These are phyloP conservation scores for Mytilinidion resinicola DNA, from an alignment of 495 filamentous ascomycete species.

Conservation along the genomic window DNA sequence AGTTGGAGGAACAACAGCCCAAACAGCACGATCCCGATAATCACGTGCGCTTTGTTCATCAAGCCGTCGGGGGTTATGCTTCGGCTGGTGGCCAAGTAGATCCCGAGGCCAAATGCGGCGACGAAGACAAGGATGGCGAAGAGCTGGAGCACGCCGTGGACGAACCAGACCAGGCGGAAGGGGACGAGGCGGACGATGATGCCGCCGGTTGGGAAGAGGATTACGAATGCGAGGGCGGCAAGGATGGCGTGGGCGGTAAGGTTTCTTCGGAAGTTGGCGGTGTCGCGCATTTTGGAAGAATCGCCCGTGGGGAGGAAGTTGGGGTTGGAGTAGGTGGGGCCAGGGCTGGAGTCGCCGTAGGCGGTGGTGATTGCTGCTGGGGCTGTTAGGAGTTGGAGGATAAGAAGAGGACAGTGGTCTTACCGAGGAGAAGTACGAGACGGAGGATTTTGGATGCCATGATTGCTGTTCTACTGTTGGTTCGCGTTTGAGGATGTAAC, in stretches of 20 bases:
- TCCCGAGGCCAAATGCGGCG: constrained; percentile 25
- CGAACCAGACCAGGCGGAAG: constrained; percentile 17
- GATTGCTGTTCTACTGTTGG: too few relatives aligned
- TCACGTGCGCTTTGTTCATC: constrained; percentile 4
- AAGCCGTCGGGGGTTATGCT: too few relatives aligned
- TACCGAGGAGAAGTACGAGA: too few relatives aligned
- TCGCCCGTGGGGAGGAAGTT: too few relatives aligned
- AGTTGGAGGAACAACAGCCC: constrained; percentile 16
- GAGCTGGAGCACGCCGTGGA: constrained; percentile 24
- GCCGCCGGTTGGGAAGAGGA: constrained; percentile 29
- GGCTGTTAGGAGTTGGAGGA: too few relatives aligned
- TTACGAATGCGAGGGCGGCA: constrained; percentile 25
- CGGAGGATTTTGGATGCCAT: too few relatives aligned
- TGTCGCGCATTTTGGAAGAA: too few relatives aligned
- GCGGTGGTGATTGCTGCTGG: too few relatives aligned
- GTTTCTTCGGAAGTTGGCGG: background rate
- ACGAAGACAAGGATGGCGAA: constrained; percentile 22
- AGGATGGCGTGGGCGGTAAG: constrained; percentile 24
- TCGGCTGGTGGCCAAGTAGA: constrained; percentile 20
- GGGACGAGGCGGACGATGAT: constrained; percentile 23
- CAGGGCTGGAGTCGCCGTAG: too few relatives aligned
- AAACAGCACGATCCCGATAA: constrained; percentile 21
- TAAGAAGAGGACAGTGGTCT: too few relatives aligned
- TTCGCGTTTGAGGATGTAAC: too few relatives aligned
- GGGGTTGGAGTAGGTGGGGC: too few relatives aligned